Conservation (phyloP, 2,329 filamentous ascomycete genomes). For the Sporothrix luriei region DNA sequence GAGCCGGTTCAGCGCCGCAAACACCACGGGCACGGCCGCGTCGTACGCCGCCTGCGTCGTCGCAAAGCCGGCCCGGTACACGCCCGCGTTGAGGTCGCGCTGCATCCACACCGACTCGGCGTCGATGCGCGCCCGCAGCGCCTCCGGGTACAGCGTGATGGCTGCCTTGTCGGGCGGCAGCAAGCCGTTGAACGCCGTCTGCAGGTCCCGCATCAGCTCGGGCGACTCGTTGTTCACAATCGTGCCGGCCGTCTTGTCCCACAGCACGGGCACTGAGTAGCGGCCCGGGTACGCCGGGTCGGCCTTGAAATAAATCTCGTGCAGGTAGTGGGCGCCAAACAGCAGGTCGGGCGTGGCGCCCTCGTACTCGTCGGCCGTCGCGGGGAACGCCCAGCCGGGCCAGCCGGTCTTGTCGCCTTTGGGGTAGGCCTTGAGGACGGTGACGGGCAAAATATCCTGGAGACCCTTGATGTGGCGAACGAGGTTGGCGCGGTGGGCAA, state of each 20-base stretch:
- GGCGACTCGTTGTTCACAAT: slow-evolving; percentile 65
- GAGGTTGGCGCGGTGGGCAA: slow-evolving; percentile 63
- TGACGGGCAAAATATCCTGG: slow-evolving; percentile 56
- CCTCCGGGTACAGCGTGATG: slow-evolving; percentile 57
- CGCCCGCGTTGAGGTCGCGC: slow-evolving; percentile 59
- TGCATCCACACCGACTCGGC: slow-evolving; percentile 57
- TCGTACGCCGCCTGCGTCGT: slow-evolving; percentile 59
- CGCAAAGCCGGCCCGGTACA: slow-evolving; percentile 65
- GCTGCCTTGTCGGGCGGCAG: slow-evolving; percentile 46
- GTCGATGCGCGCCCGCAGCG: slow-evolving; percentile 55
- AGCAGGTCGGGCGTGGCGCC: slow-evolving; percentile 63
- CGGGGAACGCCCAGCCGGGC: slow-evolving; percentile 64
- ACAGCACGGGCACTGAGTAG: slow-evolving; percentile 63
- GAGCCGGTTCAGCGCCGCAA: slow-evolving; percentile 61
- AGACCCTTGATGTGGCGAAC: slow-evolving; percentile 62
- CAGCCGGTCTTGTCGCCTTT: slow-evolving; percentile 66
- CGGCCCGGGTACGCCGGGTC: slow-evolving; percentile 62
- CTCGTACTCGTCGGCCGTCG: slow-evolving; percentile 55
- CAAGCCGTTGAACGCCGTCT: slow-evolving; percentile 57
- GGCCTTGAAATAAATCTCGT: slow-evolving; percentile 64
- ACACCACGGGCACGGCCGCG: slow-evolving; percentile 56
- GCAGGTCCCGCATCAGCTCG: slow-evolving; percentile 61
- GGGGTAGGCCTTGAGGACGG: slow-evolving; percentile 65
- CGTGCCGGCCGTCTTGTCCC: slow-evolving; percentile 59
- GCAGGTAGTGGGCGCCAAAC: slow-evolving; percentile 60